A percentile compares a stretch with the other conserved stretches of the same genome.
These are phyloP conservation scores for Tausonia pullulans DNA, from an alignment of 1,284 basidiomycete genomes.

Conservation along the genomic window DNA sequence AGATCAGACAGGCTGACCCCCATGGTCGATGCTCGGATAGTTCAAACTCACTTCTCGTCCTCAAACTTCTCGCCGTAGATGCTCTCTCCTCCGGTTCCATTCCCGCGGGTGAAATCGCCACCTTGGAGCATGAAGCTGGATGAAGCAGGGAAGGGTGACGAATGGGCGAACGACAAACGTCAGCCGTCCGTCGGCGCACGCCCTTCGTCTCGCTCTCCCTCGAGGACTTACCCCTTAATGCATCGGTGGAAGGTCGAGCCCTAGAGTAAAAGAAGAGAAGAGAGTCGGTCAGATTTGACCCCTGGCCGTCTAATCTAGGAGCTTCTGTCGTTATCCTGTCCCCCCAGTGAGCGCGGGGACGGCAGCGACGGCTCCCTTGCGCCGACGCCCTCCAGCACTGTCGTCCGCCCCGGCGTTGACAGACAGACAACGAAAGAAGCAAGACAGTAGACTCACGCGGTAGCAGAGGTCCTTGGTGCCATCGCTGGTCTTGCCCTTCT, in stretches of 20 bases:
- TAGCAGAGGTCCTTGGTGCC: constrained; percentile 30
- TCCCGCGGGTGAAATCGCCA: constrained; percentile 39
- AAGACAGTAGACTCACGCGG: constrained; percentile 16
- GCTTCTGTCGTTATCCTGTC: neutral
- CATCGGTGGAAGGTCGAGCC: constrained; percentile 70
- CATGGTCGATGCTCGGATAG: neutral
- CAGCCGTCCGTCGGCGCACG: too few species aligned
- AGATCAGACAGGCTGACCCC: neutral
- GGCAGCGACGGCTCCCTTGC: too few species aligned
- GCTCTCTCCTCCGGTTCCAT: constrained; percentile 64
- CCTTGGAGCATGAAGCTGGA: constrained; percentile 62
- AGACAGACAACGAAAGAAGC: neutral
- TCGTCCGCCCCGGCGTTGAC: neutral
- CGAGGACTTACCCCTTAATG: constrained; percentile 41
- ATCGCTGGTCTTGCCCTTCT: constrained; percentile 42
- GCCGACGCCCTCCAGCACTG: neutral
- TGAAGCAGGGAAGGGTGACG: neutral
- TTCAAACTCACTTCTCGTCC: constrained; percentile 10
- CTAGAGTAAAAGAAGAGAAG: constrained; percentile 42
- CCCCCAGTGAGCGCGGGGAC: too few species aligned
- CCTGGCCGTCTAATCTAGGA: neutral
- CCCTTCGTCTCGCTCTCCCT: constrained; percentile 18
- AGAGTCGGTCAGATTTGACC: neutral
- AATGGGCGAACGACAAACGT: constrained; percentile 1
- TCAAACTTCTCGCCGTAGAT: constrained; percentile 21